phyloP scores from a whole-genome alignment of 345 rosid species.

The Moricandia arvensis region DNA sequence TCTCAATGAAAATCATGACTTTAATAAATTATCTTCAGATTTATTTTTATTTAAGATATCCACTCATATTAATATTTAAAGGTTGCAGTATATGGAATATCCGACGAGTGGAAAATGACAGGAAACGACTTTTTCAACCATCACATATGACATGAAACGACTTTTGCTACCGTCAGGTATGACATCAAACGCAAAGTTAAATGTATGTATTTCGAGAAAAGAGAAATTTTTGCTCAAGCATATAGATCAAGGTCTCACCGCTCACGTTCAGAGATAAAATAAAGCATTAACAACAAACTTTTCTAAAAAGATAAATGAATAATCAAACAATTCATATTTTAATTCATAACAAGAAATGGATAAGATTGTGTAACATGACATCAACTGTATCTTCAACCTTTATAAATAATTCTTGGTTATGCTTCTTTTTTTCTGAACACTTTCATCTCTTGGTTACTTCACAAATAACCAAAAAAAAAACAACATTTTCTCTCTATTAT shows the following conservation, averaged over 20 bases:
- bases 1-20: background rate
- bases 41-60: background rate
- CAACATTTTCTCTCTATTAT: background rate
- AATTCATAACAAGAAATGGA: constrained; percentile 11
- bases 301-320: background rate
- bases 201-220: background rate
- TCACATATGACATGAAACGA: constrained; percentile 29
- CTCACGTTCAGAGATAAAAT: constrained; percentile 2
- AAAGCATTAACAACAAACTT: constrained; percentile 3
- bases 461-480: background rate
- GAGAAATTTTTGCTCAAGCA: background rate
- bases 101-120: constrained; percentile 33
- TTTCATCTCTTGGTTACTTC: background rate
- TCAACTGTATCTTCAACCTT: background rate
- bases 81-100: constrained; percentile 4
- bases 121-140: constrained; percentile 30
- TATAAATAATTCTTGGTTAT: background rate
- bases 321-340: background rate
- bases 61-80: background rate
- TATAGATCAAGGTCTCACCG: background rate
- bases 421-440: background rate
- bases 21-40: background rate
- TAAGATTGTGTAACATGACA: constrained; percentile 8
- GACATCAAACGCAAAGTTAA: background rate
- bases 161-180: constrained; percentile 28